Evolutionary conservation across 2,329 filamentous ascomycete genomes (phyloP).

Genomic region (Penicillium sp.): DNA sequence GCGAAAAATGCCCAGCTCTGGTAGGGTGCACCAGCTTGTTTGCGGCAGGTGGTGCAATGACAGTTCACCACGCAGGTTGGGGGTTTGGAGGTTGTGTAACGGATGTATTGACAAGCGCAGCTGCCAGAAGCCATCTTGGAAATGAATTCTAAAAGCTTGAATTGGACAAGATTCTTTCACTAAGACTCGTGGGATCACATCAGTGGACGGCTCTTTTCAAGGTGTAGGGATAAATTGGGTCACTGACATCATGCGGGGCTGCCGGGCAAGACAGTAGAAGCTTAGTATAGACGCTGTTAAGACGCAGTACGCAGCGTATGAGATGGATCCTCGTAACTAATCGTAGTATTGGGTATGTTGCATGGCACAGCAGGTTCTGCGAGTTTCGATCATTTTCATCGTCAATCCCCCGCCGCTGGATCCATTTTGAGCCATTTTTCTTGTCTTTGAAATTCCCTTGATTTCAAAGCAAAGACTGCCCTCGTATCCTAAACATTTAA

Average conservation of each 20-base stretch:
- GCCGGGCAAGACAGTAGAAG: too few species aligned
- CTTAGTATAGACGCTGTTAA: too few species aligned
- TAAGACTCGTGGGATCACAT: not conserved
- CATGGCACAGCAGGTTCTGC: not conserved
- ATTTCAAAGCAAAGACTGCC: slow-evolving; percentile 32
- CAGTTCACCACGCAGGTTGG: slow-evolving; percentile 43
- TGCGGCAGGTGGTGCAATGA: slow-evolving; percentile 50
- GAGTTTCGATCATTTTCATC: not conserved
- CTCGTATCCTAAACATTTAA: too few species aligned
- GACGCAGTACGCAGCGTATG: too few species aligned
- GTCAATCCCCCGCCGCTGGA: slow-evolving; percentile 7
- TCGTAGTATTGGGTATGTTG: too few species aligned
- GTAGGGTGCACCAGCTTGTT: slow-evolving; percentile 47
- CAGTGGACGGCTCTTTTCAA: not conserved
- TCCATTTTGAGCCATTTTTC: slow-evolving; percentile 8
- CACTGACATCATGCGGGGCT: slow-evolving; percentile 15
- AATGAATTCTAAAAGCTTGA: not conserved
- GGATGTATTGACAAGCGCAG: slow-evolving; percentile 45
- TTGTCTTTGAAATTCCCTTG: slow-evolving; percentile 8
- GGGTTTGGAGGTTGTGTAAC: slow-evolving; percentile 38
- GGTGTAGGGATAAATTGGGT: not conserved
- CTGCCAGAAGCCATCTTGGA: slow-evolving; percentile 36
- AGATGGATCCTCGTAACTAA: too few species aligned
- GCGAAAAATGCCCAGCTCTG: slow-evolving; percentile 44
- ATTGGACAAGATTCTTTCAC: not conserved